These are phyloP conservation scores for Aquanectria penicillioides DNA, from an alignment of 2,329 filamentous ascomycete species.

Conservation along the genomic window DNA sequence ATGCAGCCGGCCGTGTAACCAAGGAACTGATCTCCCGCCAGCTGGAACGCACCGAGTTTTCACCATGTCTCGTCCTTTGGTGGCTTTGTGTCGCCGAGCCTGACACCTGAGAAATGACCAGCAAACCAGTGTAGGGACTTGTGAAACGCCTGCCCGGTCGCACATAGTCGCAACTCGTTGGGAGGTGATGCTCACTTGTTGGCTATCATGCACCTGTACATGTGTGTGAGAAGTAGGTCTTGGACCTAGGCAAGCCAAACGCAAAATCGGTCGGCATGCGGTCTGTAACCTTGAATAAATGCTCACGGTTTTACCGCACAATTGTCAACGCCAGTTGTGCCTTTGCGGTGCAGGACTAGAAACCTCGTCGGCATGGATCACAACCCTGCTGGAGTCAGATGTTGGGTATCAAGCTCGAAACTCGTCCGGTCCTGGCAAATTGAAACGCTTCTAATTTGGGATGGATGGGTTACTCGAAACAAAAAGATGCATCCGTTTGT, in stretches of 20 bases:
- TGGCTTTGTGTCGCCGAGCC: constrained; percentile 7
- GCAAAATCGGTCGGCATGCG: constrained; percentile 3
- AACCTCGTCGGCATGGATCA: background rate
- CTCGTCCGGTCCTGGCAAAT: background rate
- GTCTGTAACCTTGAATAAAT: constrained; percentile 3
- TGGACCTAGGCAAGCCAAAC: background rate
- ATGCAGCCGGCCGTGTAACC: constrained; percentile 5
- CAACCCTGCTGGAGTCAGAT: background rate
- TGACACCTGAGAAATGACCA: constrained; percentile 21
- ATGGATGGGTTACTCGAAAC: constrained; percentile 15
- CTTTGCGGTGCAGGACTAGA: background rate
- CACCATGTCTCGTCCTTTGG: constrained; percentile 13
- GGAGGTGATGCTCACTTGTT: constrained; percentile 3
- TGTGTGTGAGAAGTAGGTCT: constrained; percentile 10
- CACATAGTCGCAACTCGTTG: constrained; percentile 32
- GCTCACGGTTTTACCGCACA: no score
- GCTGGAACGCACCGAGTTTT: constrained; percentile 11
- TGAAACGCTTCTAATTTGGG: constrained; percentile 14
- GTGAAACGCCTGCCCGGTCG: constrained; percentile 33
- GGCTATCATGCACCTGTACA: constrained; percentile 4
- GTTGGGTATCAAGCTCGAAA: constrained; percentile 10
- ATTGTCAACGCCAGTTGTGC: constrained; percentile 5
- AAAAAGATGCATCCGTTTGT: background rate
- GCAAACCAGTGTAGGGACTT: constrained; percentile 5
- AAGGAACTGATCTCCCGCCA: background rate